These are phyloP conservation scores for Xenoacremonium recifei DNA, from an alignment of 2,329 filamentous ascomycete genomes.

Conservation along the genomic window DNA sequence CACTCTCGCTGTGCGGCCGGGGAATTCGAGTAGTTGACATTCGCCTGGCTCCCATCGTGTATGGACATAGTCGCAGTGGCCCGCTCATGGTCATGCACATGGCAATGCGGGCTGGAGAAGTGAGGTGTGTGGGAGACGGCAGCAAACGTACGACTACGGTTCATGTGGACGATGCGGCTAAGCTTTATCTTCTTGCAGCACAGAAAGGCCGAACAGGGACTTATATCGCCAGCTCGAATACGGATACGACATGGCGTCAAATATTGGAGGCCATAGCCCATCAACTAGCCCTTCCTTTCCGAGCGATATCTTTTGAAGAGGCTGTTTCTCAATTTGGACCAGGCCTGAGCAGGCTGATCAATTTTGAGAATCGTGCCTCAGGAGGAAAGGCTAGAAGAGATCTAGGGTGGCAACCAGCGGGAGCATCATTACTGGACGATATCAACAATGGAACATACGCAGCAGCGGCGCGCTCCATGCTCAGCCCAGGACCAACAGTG, in stretches of 20 bases:
- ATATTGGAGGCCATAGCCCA: constrained; percentile 24
- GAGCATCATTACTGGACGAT: constrained; percentile 35
- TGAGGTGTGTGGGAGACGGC: constrained; percentile 30
- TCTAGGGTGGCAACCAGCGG: constrained; percentile 37
- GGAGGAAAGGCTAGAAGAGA: constrained; percentile 35
- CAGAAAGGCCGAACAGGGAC: constrained; percentile 33
- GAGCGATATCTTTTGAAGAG: constrained; percentile 24
- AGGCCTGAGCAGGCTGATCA: constrained; percentile 33
- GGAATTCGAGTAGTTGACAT: constrained; percentile 36
- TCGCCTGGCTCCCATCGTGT: constrained; percentile 42
- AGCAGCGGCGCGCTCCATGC: not conserved
- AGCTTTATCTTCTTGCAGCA: constrained; percentile 36
- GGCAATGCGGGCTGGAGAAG: constrained; percentile 27
- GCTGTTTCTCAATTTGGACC: constrained; percentile 22
- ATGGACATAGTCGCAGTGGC: constrained; percentile 40
- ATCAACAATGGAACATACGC: constrained; percentile 24
- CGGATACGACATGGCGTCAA: constrained; percentile 30
- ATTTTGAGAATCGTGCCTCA: constrained; percentile 31
- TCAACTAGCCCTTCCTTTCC: constrained; percentile 21
- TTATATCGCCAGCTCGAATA: constrained; percentile 34
- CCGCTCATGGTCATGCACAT: constrained; percentile 33
- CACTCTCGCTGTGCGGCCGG: constrained; percentile 23
- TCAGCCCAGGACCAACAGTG: not conserved
- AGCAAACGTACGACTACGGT: constrained; percentile 27
- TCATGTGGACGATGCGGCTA: constrained; percentile 43